Base-by-base conservation (phyloP, 371 early-diverging fungal species). In the Apophysomyces sp. region DNA sequence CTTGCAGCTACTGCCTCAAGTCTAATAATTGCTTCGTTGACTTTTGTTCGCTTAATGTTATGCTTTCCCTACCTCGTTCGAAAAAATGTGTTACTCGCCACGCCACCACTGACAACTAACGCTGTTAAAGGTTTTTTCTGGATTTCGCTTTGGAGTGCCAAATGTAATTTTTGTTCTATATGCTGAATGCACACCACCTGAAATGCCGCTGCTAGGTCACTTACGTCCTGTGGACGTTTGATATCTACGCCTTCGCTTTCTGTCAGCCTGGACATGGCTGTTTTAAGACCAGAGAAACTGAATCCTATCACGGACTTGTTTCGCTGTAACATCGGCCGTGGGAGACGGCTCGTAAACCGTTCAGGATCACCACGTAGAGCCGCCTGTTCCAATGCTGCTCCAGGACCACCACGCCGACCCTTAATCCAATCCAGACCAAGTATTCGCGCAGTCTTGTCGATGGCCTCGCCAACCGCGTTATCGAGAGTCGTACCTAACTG, bases 71-170 rank as follows among this genome's bases (percentile, higher is more conserved):
- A 78, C 80, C 76, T 78, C 31, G 66, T 55, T 57, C 84, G 70
- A 53, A 84, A 74, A 13, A 78, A 65, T 11, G 71, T 69, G 69
- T 93, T 94, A 59, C 92, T 85, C 13, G 93, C 94, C 5, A 93
- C 94, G 11, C 94, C 94, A 36, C 94, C 94, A 64, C 92, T 91
- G 16, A 83, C 90, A 6, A 94, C 92, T n/a, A 94, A 60, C 24
- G 85, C 75, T 11, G 84, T 82, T 24, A 86, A 63, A 1, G 76
- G 78, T 1, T 68, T 66, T 16, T 71, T 57, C 8, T 67, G 57
- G 0, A 69, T 55, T 55, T 84, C 90, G 15, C 71, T 68, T n/a
- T 67, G 60, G 24, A 91, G 65, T 0, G 88, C 91, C 55, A 89
- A 70, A 13, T 66, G 69, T 4, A 90, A 71, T 62, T 92, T 92